Percentiles rank a stretch among this genome's conserved stretches.
phyloP scores from a whole-genome alignment of 441 rosid genomes.

The Cnidoscolus chayamansa region DNA sequence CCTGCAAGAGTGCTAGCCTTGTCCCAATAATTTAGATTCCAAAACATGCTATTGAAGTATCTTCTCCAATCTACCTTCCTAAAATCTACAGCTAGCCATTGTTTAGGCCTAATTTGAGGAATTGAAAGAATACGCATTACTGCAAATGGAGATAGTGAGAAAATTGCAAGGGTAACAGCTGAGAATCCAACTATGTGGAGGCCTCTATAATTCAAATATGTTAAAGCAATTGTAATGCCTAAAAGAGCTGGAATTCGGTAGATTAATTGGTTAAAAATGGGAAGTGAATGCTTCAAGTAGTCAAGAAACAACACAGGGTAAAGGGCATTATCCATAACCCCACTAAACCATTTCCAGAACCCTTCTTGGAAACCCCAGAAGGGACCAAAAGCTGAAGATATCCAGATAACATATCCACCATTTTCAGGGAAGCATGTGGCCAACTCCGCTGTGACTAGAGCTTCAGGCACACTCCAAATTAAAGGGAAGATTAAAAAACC shows the following conservation, averaged over 20 bases:
- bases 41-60: slow-evolving; percentile 79
- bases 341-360: slow-evolving; percentile 97
- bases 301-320: slow-evolving; percentile 88
- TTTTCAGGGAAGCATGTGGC: slow-evolving; percentile 91
- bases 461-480: slow-evolving; percentile 91
- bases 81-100: slow-evolving; percentile 68
- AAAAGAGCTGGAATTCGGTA: slow-evolving; percentile 85
- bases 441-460: slow-evolving; percentile 89
- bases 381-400: slow-evolving; percentile 86
- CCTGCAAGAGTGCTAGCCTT: slow-evolving; percentile 94
- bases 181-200: slow-evolving; percentile 79
- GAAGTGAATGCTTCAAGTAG: slow-evolving; percentile 83
- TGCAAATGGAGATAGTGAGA: slow-evolving; percentile 72
- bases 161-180: slow-evolving; percentile 63
- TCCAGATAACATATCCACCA: slow-evolving; percentile 92
- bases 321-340: slow-evolving; percentile 93
- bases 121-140: slow-evolving; percentile 67
- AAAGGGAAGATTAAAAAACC: slow-evolving; percentile 85
- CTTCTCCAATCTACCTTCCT: slow-evolving; percentile 76
- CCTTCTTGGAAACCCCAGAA: slow-evolving; percentile 98
- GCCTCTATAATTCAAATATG: slow-evolving; percentile 86
- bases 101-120: slow-evolving; percentile 56
- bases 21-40: slow-evolving; percentile 95
- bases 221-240: slow-evolving; percentile 62
- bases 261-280: slow-evolving; percentile 46